Conservation (phyloP, 352 stramenopile genomes). For the Thraustochytrium sp. region DNA sequence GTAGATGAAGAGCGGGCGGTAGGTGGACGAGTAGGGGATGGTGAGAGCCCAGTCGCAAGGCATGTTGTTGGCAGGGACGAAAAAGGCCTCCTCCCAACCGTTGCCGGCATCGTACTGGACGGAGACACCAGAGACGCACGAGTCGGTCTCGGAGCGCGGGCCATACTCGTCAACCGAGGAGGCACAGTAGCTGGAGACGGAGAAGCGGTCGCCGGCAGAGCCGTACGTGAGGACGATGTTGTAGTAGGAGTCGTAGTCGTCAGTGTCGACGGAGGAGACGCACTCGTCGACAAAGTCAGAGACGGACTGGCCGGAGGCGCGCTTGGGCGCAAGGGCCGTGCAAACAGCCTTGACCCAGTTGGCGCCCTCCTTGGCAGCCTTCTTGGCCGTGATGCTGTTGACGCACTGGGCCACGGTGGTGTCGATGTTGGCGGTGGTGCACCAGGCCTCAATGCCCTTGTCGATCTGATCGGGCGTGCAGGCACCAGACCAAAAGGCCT, state of each 20-base stretch:
- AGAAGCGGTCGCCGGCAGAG: background rate
- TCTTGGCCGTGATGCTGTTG: background rate
- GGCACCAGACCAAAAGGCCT: background rate
- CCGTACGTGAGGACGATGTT: conserved; percentile 2
- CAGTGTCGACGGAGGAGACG: background rate
- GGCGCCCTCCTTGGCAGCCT: background rate
- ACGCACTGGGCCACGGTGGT: background rate
- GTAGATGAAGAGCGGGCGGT: background rate
- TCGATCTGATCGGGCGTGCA: conserved; percentile 7
- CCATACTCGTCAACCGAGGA: background rate
- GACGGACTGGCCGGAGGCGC: background rate
- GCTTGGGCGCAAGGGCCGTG: background rate
- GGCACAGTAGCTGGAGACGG: background rate
- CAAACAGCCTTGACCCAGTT: background rate
- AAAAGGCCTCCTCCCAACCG: background rate
- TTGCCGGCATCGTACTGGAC: background rate
- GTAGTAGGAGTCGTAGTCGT: background rate
- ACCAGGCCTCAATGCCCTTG: background rate
- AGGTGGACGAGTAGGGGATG: background rate
- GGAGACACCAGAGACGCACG: background rate
- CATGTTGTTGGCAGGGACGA: background rate
- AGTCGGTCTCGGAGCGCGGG: background rate
- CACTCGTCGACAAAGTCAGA: background rate
- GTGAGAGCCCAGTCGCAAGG: background rate
- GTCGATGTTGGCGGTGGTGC: background rate